These are phyloP conservation scores for Rhodotorula toruloides DNA, from an alignment of 768 basidiomycete genomes.

Conservation along the genomic window DNA sequence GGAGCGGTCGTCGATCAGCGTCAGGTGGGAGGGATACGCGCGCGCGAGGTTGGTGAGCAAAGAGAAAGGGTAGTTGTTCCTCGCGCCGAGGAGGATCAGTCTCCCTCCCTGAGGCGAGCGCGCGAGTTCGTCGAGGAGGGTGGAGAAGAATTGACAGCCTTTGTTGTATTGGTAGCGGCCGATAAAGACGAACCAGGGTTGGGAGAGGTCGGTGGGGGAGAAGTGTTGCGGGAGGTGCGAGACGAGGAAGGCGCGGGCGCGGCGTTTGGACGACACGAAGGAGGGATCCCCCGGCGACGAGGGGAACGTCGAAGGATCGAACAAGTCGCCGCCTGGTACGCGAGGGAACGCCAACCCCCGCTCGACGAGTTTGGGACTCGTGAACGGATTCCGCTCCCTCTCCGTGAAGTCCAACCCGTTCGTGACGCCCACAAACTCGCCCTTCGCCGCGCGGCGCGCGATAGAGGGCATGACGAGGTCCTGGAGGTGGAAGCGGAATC, in stretches of 20 bases:
- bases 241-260: conserved; percentile 13
- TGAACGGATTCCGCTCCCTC: conserved; percentile 14
- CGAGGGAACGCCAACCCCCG: conserved; percentile 16
- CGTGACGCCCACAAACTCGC: conserved; percentile 24
- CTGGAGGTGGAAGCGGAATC: conserved; percentile 20
- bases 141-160: conserved; percentile 19
- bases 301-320: not conserved
- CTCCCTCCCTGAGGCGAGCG: not conserved
- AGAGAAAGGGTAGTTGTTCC: conserved; percentile 25
- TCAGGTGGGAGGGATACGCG: conserved; percentile 6
- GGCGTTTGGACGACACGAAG: conserved; percentile 4
- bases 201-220: not conserved
- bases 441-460: not conserved
- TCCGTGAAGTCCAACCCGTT: conserved; percentile 27
- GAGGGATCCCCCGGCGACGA: not conserved
- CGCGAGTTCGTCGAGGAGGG: conserved; percentile 14
- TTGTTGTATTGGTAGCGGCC: conserved; percentile 34
- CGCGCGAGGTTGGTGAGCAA: not conserved
- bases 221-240: not conserved
- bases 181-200: conserved; percentile 25
- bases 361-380: not conserved
- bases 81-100: conserved; percentile 25
- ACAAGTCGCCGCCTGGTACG: conserved; percentile 8
- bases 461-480: conserved; percentile 32
- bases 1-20: conserved; percentile 10